Evolutionary conservation across 2,329 filamentous ascomycete genomes (phyloP), one percentile per base, ranked within the genome.

Genomic region (Colletotrichum cereale): DNA sequence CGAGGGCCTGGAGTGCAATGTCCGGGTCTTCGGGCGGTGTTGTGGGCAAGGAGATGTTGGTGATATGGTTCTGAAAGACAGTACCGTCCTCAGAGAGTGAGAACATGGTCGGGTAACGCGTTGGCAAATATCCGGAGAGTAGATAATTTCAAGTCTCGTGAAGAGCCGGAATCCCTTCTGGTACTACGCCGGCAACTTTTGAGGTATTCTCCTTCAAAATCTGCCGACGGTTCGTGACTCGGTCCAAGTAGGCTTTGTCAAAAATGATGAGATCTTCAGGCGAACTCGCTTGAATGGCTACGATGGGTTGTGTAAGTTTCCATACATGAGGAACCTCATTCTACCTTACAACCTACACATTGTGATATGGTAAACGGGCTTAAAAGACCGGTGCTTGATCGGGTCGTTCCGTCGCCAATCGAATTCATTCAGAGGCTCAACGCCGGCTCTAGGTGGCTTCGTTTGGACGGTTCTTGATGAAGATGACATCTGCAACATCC

Each of bases 181-280:
- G 81, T 0, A 83, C 77, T 36, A 79, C 82, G 0, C 86, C 86
- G 29, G 86, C 79, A 0, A 86, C 84, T 2, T 79, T 80, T 1
- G 75, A 65, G 1, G 79, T 76, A 69, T 88, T 80, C 2, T 80
- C 63, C 1, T 74, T 62, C 48, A 88, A 81, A 14, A 85, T 79
- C 0, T 73, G 50, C 1, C 80, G 80, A 5, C 86, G 82, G 3
- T 80, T 74, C 0, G 73, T 79, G 34, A 89, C 80, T 2, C 85
- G 82, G 10, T 80, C 75, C 8, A 82, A 78, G 75, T 89, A 90
- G 69, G 86, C 83, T 47, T 76, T 78, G 74, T 90, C 88, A 24
- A 90, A 82, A 16, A 84, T 80, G 73, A 90, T 86, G 18, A 89
- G 82, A 16, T 89, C 83, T 0, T 86, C 86, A 0, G 85, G 84